These are phyloP conservation scores for Kingdonia uniflora DNA, from an alignment of 164 flowering plant species.

Conservation along the genomic window DNA sequence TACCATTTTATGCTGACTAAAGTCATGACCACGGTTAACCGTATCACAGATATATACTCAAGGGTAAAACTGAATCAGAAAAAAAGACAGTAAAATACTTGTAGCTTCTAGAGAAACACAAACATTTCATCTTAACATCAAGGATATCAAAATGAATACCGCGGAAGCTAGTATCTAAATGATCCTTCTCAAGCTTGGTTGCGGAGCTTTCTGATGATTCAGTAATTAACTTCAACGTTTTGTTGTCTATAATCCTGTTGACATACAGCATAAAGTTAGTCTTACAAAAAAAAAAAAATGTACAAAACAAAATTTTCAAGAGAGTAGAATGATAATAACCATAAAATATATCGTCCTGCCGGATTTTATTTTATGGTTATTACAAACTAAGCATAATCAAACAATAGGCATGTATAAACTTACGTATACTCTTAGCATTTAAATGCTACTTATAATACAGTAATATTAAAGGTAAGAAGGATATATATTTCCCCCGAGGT, in stretches of 20 bases:
- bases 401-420: no score
- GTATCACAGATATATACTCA: no score
- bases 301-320: no score
- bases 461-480: no score
- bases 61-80: neutral
- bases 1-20: no score
- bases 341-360: neutral
- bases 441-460: no score
- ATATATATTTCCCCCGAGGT: no score
- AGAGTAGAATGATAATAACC: neutral
- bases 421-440: no score
- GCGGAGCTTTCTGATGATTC: slow-evolving; percentile 64
- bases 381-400: no score
- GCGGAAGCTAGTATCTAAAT: slow-evolving; percentile 44
- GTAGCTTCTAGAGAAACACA: neutral
- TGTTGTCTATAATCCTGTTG: slow-evolving; percentile 82
- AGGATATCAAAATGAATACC: slow-evolving; percentile 34
- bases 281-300: neutral
- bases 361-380: no score
- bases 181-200: slow-evolving; percentile 45
- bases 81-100: neutral
- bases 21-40: no score
- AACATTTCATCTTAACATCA: neutral
- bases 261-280: slow-evolving; percentile 9
- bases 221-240: slow-evolving; percentile 66